Evolutionary conservation across 2,329 filamentous ascomycete genomes (phyloP), one percentile per base, ranked within the genome.

Genomic region (Xylaria sp.): DNA sequence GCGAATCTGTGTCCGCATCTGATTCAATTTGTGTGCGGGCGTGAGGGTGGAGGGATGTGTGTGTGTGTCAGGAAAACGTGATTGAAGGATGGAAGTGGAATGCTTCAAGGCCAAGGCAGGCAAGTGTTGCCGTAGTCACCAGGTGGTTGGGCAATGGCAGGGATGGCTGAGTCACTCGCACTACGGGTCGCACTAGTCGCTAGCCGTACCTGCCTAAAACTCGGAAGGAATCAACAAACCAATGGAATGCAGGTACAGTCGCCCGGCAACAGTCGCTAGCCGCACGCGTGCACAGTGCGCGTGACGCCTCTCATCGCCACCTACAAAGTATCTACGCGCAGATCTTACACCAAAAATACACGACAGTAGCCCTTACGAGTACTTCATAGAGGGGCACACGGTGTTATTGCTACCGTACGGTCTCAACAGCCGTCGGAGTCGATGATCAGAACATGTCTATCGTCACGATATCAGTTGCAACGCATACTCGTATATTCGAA

Each of bases 221-320:
- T 30, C 23, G 11, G 49, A 11, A 9, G 67, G 66, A 68, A 66
- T 71, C 68, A 71, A 71, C 62, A 71, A 66, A 65, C 59, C 34
- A 19, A n/a, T 11, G 19, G 16, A 3, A 19, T 42, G 46, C 37
- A 16, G 19, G 46, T 48, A 51, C 49, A 55, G 53, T 68, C 65
- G 63, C 69, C 66, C 44, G 65, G 69, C 68, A 70, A 70, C 68
- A 48, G 19, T 39, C 35, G 47, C 37, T 42, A 42, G 11, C 37
- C 11, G 11, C 23, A 42, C 37, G 37, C 37, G 37, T 10, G 37
- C 37, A 42, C 37, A 42, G 9, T 42, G 37, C 11, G 3, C 4
- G 2, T 42, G 2, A 42, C 37, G 11, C 8, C 8, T 30, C 23
- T 30, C 23, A 0, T 30, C 23, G 23, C 23, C 23, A 30, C 23